These are phyloP conservation scores for Sordariomycetes sp. DNA, from an alignment of 2,329 filamentous ascomycete species.

Conservation along the genomic window DNA sequence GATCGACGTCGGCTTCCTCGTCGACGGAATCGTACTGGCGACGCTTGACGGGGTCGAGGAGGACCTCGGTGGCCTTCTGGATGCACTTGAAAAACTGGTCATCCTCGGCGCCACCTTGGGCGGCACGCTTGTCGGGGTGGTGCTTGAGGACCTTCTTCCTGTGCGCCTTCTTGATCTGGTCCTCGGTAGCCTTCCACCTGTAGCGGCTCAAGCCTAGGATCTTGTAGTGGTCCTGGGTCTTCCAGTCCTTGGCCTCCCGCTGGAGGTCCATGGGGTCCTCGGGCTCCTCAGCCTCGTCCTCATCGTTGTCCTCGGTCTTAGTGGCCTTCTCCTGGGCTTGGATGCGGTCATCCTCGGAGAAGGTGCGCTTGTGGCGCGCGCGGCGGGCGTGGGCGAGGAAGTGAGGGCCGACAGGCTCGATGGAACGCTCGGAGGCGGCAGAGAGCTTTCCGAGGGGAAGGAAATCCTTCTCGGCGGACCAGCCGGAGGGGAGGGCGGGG, in stretches of 20 bases:
- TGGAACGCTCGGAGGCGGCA: slow-evolving; percentile 69
- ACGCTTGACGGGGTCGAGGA: slow-evolving; percentile 84
- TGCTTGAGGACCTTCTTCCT: slow-evolving; percentile 99
- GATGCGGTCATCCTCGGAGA: slow-evolving; percentile 96
- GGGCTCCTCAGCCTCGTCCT: slow-evolving; percentile 83
- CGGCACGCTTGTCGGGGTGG: slow-evolving; percentile 98
- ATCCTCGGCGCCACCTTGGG: slow-evolving; percentile 76
- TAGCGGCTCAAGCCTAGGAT: slow-evolving; percentile 89
- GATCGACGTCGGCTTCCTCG: slow-evolving; percentile 84
- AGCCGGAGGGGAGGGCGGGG: slow-evolving; percentile 68
- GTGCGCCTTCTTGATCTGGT: slow-evolving; percentile 98
- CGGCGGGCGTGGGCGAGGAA: slow-evolving; percentile 96
- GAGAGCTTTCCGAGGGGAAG: slow-evolving; percentile 73
- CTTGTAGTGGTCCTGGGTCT: slow-evolving; percentile 97
- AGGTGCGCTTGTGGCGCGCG: slow-evolving; percentile 92
- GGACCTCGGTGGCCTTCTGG: slow-evolving; percentile 91
- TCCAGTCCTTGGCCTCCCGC: slow-evolving; percentile 98
- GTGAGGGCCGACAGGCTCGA: slow-evolving; percentile 94
- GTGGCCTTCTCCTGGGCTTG: slow-evolving; percentile 91
- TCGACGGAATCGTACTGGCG: slow-evolving; percentile 96
- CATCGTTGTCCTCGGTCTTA: slow-evolving; percentile 88
- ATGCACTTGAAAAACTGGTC: slow-evolving; percentile 99
- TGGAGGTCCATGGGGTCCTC: slow-evolving; percentile 90
- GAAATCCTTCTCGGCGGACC: slow-evolving; percentile 87
- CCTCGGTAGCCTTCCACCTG: slow-evolving; percentile 85